Base-by-base conservation (phyloP, 164 flowering plant genomes). In the Dillenia turbinata region DNA sequence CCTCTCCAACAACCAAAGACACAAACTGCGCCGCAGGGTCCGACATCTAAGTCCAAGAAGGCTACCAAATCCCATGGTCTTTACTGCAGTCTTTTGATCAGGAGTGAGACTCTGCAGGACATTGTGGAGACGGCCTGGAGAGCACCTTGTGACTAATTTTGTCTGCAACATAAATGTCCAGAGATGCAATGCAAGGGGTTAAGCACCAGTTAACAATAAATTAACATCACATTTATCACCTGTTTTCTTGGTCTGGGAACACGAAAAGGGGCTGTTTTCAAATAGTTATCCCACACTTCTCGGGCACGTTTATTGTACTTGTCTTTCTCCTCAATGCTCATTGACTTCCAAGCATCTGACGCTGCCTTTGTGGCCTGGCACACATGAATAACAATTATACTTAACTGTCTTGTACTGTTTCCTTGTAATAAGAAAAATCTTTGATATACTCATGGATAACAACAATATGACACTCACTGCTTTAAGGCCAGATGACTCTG, bases 51-150 rank as follows among this genome's bases (percentile, higher is more conserved):
- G 73, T 51, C 62, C 61, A 57, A 78, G 79, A 11, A 78, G 78
- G 62, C 81, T 70, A 15, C 81, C 81, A 71, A 78, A 78, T 50
- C 81, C 81, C 78, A 78, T 75, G 72, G 71, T 78, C 56, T 64
- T 75, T 15, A 78, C 79, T 12, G 79, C 78, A 59, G 15, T 64
- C 59, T 69, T 75, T 50, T 78, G 81, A 9, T 72, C 77, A 64
- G 67, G 57, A 5, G 79, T 72, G 46, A 78, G 73, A 11, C 71
- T 67, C 44, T 75, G 75, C 47, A 78, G 40, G 50, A 78, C 77
- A 68, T 75, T 78, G 51, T 72, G 58, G 43, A 78, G 63, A 47
- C 81, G 81, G 13, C 81, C 81, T 40, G 81, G 81, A 47, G 81
- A 78, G 69, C 81, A 78, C 59, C 81, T 72, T 24, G 81, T 78